These are phyloP conservation scores for Musa beccarii DNA, from an alignment of 176 grass and related monocot genomes.

Conservation along the genomic window DNA sequence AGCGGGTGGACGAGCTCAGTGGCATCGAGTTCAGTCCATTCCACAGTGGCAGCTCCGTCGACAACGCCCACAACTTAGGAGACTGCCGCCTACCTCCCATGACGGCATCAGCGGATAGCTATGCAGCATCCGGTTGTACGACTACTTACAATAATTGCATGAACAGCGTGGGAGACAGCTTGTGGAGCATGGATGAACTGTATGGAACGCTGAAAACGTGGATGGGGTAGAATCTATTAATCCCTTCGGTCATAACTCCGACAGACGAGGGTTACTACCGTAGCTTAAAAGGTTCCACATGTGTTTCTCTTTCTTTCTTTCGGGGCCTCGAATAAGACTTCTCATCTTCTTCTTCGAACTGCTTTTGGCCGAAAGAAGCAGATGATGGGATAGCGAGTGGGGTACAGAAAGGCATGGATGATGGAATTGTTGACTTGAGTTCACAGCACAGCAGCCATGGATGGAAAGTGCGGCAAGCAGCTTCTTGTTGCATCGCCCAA, in stretches of 20 bases:
- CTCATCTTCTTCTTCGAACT: too few species aligned
- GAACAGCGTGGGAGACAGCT: not conserved
- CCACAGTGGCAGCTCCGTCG: not conserved
- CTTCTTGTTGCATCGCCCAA: too few species aligned
- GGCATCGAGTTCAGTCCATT: not conserved
- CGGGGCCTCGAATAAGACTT: too few species aligned
- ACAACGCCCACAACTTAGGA: not conserved
- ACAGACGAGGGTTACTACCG: not conserved
- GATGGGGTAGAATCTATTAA: not conserved
- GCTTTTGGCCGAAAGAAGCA: too few species aligned
- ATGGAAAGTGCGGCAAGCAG: too few species aligned
- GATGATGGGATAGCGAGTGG: too few species aligned
- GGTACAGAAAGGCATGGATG: too few species aligned
- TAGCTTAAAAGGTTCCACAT: not conserved
- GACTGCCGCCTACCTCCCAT: not conserved
- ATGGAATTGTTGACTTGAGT: too few species aligned
- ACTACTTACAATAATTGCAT: not conserved
- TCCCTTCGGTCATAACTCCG: not conserved
- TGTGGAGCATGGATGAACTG: not conserved
- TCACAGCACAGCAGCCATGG: too few species aligned
- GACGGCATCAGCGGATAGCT: not conserved
- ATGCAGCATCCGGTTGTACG: not conserved
- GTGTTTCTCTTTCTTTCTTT: not conserved
- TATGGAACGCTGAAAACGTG: slow-evolving; percentile 1
- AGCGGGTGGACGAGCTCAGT: not conserved